phyloP scores from a whole-genome alignment of 169 alveolate species.

The Pseudocohnilembus persalinus region DNA sequence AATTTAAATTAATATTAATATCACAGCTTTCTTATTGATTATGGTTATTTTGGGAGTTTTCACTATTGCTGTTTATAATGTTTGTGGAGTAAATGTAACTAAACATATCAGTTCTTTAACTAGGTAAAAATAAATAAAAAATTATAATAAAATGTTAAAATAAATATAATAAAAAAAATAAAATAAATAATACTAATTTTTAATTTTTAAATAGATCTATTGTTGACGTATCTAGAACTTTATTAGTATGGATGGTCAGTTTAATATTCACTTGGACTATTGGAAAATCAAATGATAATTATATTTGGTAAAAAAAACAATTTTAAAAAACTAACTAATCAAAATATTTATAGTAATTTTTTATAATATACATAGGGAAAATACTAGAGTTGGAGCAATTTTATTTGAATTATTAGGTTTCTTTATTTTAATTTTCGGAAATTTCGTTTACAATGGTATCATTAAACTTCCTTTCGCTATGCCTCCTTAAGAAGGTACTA shows the following conservation, averaged over 20 bases:
- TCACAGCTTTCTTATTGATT: conserved; percentile 1
- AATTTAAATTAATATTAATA: conserved; percentile 19
- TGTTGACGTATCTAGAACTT: conserved; percentile 63
- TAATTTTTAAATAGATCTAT: conserved; percentile 45
- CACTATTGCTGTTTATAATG: conserved; percentile 63
- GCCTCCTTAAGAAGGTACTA: neutral
- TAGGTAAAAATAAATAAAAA: conserved; percentile 4
- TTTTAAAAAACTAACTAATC: too few species aligned
- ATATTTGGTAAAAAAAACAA: conserved; percentile 10
- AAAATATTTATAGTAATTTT: too few species aligned
- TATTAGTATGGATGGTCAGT: conserved; percentile 57
- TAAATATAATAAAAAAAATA: too few species aligned
- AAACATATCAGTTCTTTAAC: conserved; percentile 59
- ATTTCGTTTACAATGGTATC: conserved; percentile 33
- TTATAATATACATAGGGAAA: conserved; percentile 5
- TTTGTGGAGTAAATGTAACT: conserved; percentile 66
- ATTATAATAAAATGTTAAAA: neutral
- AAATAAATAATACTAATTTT: neutral
- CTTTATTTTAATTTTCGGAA: conserved; percentile 30
- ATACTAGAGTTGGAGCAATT: conserved; percentile 31
- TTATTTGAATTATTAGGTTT: conserved; percentile 38
- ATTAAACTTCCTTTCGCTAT: conserved; percentile 22
- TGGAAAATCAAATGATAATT: conserved; percentile 26
- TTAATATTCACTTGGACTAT: conserved; percentile 52
- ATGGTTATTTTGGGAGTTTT: conserved; percentile 51